Evolutionary conservation across 495 filamentous ascomycete species (phyloP), one percentile per base, ranked within the genome.

Genomic region (Talaromyces liani): DNA sequence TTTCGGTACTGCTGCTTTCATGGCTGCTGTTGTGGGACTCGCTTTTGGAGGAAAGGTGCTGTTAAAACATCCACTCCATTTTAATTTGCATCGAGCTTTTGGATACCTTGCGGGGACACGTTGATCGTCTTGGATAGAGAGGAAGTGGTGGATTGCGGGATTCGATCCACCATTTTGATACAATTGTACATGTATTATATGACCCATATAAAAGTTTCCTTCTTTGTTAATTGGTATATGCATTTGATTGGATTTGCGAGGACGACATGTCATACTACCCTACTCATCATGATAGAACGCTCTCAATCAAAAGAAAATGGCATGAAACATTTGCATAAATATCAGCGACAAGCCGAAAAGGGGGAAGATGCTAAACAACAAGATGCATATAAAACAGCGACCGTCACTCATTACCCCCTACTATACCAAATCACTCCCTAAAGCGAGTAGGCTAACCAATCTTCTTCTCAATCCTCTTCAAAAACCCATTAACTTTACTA

Each of bases 391-490:
- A 49, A 18, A 49, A 20, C n/a, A 49, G 3, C 6, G 14, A 3
- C n/a, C 41, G 29, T 31, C 6, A 31, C 29, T 0, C 29, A 31
- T 31, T 6, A 31, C 29, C 29, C 29, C 29, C 29, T 31, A 6
- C 29, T 31, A 31, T 31, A 7, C 29, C 29, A 31, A 31, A 31
- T 31, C 29, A 31, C 29, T 7, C 29, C 29, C 27, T 27, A 27
- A 33, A 33, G 1, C 9, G 33, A 36, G 33, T 36, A 36, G 10
- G 29, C 41, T 62, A 62, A 71, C 79, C 88, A 72, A 93, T 85
- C 71, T 84, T 89, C 84, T 94, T 94, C 80, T 96, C 92, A 70
- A 96, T 79, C 76, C 86, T 92, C 85, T 92, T 96, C 69, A 97
- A 78, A 73, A 95, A 88, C 39, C 88, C 81, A 63, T 88, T 88